These are phyloP conservation scores for Botrytis hyacinthi DNA, from an alignment of 2,329 filamentous ascomycete genomes.

Conservation along the genomic window DNA sequence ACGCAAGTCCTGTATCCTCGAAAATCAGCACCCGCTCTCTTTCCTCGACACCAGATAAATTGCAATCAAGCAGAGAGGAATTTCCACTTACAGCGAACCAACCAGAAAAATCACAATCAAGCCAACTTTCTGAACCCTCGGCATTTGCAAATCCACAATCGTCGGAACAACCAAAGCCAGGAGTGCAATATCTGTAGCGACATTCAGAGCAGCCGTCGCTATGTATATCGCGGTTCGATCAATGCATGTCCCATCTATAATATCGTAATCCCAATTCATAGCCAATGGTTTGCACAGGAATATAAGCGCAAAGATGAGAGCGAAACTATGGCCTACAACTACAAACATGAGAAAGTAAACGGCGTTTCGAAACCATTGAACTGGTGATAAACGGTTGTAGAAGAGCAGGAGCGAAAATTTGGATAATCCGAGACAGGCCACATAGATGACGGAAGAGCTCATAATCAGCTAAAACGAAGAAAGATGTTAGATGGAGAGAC, in stretches of 20 bases:
- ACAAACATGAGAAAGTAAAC: constrained; percentile 13
- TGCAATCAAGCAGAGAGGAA: not conserved
- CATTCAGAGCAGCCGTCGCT: constrained; percentile 7
- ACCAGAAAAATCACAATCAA: constrained; percentile 16
- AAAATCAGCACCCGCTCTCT: not conserved
- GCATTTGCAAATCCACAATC: constrained; percentile 13
- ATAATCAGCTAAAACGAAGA: not conserved
- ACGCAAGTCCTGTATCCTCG: not conserved
- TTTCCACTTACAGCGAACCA: constrained; percentile 5
- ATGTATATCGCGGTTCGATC: constrained; percentile 9
- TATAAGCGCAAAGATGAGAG: constrained; percentile 5
- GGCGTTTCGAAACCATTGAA: constrained; percentile 1
- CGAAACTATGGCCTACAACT: constrained; percentile 1
- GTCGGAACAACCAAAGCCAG: constrained; percentile 1
- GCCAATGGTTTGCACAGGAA: constrained; percentile 5
- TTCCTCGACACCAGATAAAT: not conserved
- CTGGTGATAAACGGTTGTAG: constrained; percentile 9
- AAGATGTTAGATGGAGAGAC: not conserved
- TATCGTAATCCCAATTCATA: constrained; percentile 6
- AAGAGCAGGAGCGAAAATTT: constrained; percentile 17
- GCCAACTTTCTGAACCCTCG: constrained; percentile 8
- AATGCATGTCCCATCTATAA: not conserved
- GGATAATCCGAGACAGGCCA: constrained; percentile 15
- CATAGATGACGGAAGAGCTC: constrained; percentile 12
- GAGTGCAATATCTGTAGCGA: constrained; percentile 9